Percentiles rank a stretch among this genome's conserved stretches.
Evolutionary conservation across 2,329 filamentous ascomycete species (phyloP).

Genomic region (Talaromyces rugulosus): DNA sequence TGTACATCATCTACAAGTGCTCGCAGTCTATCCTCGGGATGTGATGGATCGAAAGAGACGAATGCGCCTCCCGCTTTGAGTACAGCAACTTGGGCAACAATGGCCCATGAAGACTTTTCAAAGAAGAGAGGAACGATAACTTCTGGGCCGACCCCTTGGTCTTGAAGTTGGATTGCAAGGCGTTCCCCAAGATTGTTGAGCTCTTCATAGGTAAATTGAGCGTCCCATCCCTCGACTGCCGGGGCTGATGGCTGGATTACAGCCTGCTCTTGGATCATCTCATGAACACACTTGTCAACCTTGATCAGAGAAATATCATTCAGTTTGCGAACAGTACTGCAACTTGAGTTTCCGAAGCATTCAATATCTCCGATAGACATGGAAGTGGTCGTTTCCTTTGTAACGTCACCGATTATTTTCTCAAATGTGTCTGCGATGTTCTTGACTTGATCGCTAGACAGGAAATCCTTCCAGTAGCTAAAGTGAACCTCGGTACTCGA

Average conservation of each 20-base stretch:
- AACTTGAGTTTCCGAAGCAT: constrained; percentile 27
- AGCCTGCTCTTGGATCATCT: constrained; percentile 32
- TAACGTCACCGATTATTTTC: constrained; percentile 26
- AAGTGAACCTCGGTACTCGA: constrained; percentile 48
- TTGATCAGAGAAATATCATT: constrained; percentile 26
- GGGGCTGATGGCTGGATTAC: constrained; percentile 18
- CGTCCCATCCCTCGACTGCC: constrained; percentile 33
- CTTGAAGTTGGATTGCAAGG: constrained; percentile 32
- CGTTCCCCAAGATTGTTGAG: constrained; percentile 35
- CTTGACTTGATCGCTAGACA: constrained; percentile 37
- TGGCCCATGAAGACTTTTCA: constrained; percentile 42
- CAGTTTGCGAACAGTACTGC: constrained; percentile 29
- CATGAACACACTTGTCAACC: constrained; percentile 32
- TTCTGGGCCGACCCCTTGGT: constrained; percentile 36
- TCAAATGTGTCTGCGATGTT: constrained; percentile 31
- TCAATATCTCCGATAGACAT: constrained; percentile 25
- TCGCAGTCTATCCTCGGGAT: constrained; percentile 33
- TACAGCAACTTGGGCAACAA: constrained; percentile 38
- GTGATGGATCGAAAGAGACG: constrained; percentile 37
- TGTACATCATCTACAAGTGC: constrained; percentile 33
- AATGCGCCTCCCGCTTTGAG: constrained; percentile 42
- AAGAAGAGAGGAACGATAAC: constrained; percentile 38
- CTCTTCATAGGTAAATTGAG: constrained; percentile 32
- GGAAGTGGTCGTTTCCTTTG: constrained; percentile 13
- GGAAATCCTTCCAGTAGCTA: constrained; percentile 46